Evolutionary conservation across 176 grass and related monocot species (phyloP), one percentile per base, ranked within the genome.

Genomic region (Dactylis glomerata): DNA sequence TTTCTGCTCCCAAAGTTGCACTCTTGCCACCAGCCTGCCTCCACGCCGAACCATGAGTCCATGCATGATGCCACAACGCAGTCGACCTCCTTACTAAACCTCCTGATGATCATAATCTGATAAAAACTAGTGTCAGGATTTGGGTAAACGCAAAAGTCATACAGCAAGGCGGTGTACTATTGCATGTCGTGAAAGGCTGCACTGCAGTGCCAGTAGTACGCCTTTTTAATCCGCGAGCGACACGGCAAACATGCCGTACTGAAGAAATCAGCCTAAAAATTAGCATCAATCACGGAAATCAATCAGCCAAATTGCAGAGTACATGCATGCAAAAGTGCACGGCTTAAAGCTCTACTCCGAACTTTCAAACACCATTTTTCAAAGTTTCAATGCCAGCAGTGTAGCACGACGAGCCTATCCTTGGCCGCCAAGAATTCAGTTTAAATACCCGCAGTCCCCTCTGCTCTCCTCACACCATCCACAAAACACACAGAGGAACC

Each of bases 211-310:
- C 12, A 8, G 22, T 20, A 12, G 20, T 57, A 3, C 4, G 22
- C 19, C 33, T 58, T 66, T 38, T 28, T 52, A 61, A 30, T 20
- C 61, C 22, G 51, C 57, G 42, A 22, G 52, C 22, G 68, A 76
- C 45, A 56, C 61, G 17, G 42, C 86, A 41, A 71, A 49, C 52
- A 41, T 2, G 75, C 14, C 4, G 56, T 52, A 12, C 55, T 34
- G n/a, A 13, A 24, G 42, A 15, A 11, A 17, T 23, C 41, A 63
- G 23, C 55, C 72, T 65, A 59, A 54, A 73, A 80, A 50, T 58
- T 22, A 67, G 70, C 82, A 77, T 61, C 83, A 89, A 85, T 84
- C 86, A 84, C 81, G 86, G 64, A 33, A 52, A 88, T 84, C 81
- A 79, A 88, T 82, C 83, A 70, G 82, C 19, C 31, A 32, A 17